A percentile compares a stretch with the other conserved stretches of the same genome.
Evolutionary conservation across 306 rosid genomes (phyloP).

Genomic region (Pyrus communis): DNA sequence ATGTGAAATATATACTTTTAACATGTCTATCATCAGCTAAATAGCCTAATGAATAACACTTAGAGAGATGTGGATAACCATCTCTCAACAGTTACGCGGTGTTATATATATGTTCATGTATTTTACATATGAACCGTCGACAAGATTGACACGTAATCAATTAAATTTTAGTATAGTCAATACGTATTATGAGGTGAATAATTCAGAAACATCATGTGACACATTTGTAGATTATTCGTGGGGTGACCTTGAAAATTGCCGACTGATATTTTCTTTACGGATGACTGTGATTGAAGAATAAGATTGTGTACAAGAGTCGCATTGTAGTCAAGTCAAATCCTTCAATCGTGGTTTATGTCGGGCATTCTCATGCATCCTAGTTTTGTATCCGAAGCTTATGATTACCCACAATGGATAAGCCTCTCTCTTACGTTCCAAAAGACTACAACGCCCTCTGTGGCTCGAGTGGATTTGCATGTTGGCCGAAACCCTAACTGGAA

Average conservation of each 20-base stretch:
- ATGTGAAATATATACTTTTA: not conserved
- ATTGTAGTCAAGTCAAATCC: slow-evolving; percentile 36
- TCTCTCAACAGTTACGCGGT: not conserved
- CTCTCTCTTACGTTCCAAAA: not conserved
- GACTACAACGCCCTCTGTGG: not conserved
- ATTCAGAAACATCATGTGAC: too few relatives aligned
- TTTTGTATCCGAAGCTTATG: not conserved
- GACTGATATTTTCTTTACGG: not conserved
- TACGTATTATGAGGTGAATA: too few relatives aligned
- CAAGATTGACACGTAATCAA: too few relatives aligned
- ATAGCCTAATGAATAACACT: too few relatives aligned
- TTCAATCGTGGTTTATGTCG: slow-evolving; percentile 19
- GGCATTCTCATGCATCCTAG: slow-evolving; percentile 19
- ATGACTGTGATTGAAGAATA: not conserved
- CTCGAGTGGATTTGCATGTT: not conserved
- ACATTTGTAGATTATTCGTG: too few relatives aligned
- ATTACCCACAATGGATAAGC: not conserved
- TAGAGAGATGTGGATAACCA: too few relatives aligned
- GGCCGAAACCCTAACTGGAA: not conserved
- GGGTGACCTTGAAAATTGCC: not conserved
- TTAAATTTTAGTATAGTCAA: too few relatives aligned
- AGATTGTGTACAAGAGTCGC: slow-evolving; percentile 16
- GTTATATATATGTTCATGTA: too few relatives aligned
- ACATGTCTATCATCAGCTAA: not conserved
- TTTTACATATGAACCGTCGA: not conserved